Evolutionary conservation across 1,284 basidiomycete genomes (phyloP), one percentile per base, ranked within the genome.

Genomic region (Athelia psychrophila): DNA sequence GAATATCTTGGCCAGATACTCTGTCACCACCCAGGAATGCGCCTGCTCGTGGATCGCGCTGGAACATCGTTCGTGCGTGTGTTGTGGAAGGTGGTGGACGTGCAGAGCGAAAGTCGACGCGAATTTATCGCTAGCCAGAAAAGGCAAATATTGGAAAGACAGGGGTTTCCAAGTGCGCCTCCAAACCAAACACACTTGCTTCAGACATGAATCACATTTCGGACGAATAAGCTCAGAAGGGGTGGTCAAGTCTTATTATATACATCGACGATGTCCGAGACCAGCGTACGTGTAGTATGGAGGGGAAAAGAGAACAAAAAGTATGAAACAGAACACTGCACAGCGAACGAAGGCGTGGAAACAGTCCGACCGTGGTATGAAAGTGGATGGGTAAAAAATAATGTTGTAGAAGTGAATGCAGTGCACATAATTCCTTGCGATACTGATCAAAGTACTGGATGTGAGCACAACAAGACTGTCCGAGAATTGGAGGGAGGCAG

Each of bases 21-120:
- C 95, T 83, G 72, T 96, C 91, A 38, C 95, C 95, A 56, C 95
- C 95, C 44, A 98, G 79, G 70, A 98, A 98, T 44, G 91, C 88
- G 52, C 93, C 93, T 58, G 87, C 88, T 62, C 86, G 76, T 54
- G 90, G 86, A 81, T 92, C 90, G 66, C 90, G 84, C 81, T 91
- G 88, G 65, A 90, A 92, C 83, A 92, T 91, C 50, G 53, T 30
- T 5, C 13, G 27, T 30, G 13, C 13, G 27, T 13, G n/a, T n/a
- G n/a, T 30, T 5, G 27, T 30, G 27, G 5, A 30, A 6, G 27
- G 13, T 6, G 27, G 27, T 30, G 6, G 27, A 30, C 27, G 27
- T 30, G 27, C 27, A 30, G 13, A 30, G 27, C 13, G 27, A 30
- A 30, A 30, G n/a, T n/a, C n/a, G 27, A 30, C 27, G 27, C 27